These are phyloP conservation scores for Tricholoma bakamatsutake DNA, from an alignment of 768 basidiomycete genomes.

Conservation along the genomic window DNA sequence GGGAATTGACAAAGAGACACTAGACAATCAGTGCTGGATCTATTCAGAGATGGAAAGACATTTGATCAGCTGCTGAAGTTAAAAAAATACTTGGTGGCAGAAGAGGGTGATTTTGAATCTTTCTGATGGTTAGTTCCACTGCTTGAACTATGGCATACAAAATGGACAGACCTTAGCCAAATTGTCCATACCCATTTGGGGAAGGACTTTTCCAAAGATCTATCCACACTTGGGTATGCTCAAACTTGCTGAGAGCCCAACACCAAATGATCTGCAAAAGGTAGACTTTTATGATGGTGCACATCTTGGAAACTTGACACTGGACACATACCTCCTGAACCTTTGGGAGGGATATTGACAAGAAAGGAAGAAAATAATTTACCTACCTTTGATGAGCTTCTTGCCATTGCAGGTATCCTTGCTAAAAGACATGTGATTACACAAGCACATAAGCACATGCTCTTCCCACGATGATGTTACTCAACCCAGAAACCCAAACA, in stretches of 20 bases:
- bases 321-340: slow-evolving; percentile 16
- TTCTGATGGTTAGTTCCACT: slow-evolving; percentile 17
- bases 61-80: slow-evolving; percentile 12
- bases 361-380: not conserved
- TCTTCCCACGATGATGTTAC: not conserved
- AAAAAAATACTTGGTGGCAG: slow-evolving; percentile 3
- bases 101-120: slow-evolving; percentile 14
- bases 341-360: slow-evolving; percentile 14
- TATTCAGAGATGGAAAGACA: slow-evolving; percentile 16
- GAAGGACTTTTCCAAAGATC: slow-evolving; percentile 10
- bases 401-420: not conserved
- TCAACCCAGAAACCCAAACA: no score
- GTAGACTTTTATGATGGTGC: slow-evolving; percentile 20
- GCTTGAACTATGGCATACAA: slow-evolving; percentile 27
- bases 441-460: slow-evolving; percentile 2
- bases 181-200: slow-evolving; percentile 18
- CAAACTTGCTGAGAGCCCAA: slow-evolving; percentile 11
- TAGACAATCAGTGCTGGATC: slow-evolving; percentile 7
- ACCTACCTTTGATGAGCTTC: slow-evolving; percentile 6
- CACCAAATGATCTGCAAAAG: slow-evolving; percentile 18
- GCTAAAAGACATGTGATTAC: slow-evolving; percentile 3
- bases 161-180: slow-evolving; percentile 26
- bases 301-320: slow-evolving; percentile 13
- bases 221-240: slow-evolving; percentile 11
- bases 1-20: slow-evolving; percentile 10